Evolutionary conservation across 257 asterid species (phyloP), one percentile per base, ranked within the genome.

Genomic region (Fraxinus excelsior): DNA sequence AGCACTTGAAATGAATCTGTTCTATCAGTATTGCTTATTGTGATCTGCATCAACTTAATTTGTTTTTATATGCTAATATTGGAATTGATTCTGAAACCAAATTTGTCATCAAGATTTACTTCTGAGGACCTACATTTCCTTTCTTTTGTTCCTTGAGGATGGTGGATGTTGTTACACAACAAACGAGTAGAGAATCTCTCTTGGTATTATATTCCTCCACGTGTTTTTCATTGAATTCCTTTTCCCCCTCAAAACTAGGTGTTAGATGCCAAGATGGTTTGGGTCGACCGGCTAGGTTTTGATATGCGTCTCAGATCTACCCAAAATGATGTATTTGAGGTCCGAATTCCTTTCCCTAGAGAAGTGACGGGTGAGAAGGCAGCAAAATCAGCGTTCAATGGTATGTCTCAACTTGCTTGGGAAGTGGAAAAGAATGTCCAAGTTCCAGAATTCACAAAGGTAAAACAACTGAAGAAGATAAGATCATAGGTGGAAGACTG

Each of bases 321-420:
- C 49, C 84, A 78, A 77, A 86, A 85, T 38, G 96, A 89, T 49
- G 85, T 85, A n/a, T 90, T 85, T 75, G 97, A 92, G 85, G 96
- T 88, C 49, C 89, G 99, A 68, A 92, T 94, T 79, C 97, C 99
- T 79, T 94, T 92, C 82, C 97, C 96, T 3, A 87, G 97, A 78
- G 94, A 94, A 85, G 99, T 92, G 49, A 77, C 87, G 0, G 97
- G 90, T 9, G 97, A 89, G 88, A 92, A 92, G 82, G 96, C 96
- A 21, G 97, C 96, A 58, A 94, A 94, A 89, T 94, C 99, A 76
- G 89, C 97, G 71, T 94, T 91, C 90, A 92, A 92, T 67, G 91
- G 97, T 38, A 94, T 92, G 97, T 90, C 97, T 79, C 97, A 94
- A 84, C 91, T 90, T 73, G 99, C 99, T 62, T 92, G 97, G 97